A percentile compares a stretch with the other conserved stretches of the same genome.
These are phyloP conservation scores for Clarkia xantiana DNA, from an alignment of 345 rosid genomes.

Conservation along the genomic window DNA sequence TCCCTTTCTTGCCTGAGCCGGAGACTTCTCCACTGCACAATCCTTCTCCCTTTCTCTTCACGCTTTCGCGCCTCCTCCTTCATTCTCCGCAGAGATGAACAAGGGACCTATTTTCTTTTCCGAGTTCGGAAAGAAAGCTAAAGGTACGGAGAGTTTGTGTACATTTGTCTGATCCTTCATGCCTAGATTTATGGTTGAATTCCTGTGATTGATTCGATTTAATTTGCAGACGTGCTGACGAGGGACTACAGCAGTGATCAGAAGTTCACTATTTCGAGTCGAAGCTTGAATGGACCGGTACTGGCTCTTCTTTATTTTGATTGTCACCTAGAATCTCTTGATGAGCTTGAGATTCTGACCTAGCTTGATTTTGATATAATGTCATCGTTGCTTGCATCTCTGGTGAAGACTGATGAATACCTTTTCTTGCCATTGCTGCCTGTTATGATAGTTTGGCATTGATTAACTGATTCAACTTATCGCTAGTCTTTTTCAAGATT, in stretches of 20 bases:
- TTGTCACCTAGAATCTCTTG: not conserved
- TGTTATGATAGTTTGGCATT: too few species aligned
- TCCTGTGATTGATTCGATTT: not conserved
- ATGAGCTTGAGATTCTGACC: too few species aligned
- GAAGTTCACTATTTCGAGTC: conserved; percentile 24
- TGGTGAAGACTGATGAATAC: too few species aligned
- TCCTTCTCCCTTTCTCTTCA: too few species aligned
- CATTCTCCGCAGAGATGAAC: conserved; percentile 13
- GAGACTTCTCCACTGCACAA: too few species aligned
- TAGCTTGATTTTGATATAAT: too few species aligned
- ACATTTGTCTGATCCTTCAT: not conserved
- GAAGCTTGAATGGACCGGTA: conserved; percentile 27
- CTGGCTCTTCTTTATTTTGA: not conserved
- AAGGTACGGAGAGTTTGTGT: conserved; percentile 9
- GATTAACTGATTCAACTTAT: too few species aligned
- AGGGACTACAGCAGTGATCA: conserved; percentile 34
- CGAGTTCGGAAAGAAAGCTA: conserved; percentile 29
- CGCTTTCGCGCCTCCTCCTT: too few species aligned
- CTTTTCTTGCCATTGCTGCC: too few species aligned
- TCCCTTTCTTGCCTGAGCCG: too few species aligned
- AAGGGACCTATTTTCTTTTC: conserved; percentile 35
- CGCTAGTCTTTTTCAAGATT: too few species aligned
- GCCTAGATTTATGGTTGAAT: not conserved
- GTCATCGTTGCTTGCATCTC: too few species aligned
- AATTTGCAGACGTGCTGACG: conserved; percentile 23